Conservation (phyloP, 441 rosid species). For the Aleurites moluccanus region DNA sequence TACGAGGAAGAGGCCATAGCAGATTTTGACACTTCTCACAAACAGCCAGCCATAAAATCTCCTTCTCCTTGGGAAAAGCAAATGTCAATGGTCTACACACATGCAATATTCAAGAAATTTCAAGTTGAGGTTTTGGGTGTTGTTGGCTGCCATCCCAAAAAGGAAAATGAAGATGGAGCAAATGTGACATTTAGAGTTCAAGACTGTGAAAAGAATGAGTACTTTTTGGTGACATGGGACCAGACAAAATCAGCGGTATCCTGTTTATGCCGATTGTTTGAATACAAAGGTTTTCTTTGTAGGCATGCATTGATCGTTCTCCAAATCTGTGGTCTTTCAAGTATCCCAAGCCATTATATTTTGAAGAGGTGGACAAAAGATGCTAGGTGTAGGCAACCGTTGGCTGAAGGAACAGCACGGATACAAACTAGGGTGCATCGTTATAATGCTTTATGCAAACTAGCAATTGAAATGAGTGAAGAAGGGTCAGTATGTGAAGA, state of each 20-base stretch:
- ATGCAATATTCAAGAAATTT: constrained; percentile 70
- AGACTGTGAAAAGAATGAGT: constrained; percentile 71
- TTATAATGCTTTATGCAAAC: constrained; percentile 65
- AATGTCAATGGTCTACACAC: constrained; percentile 70
- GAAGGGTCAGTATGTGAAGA: constrained; percentile 79
- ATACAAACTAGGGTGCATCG: constrained; percentile 63
- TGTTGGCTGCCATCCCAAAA: constrained; percentile 84
- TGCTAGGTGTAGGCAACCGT: constrained; percentile 51
- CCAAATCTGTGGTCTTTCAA: constrained; percentile 72
- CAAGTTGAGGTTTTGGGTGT: constrained; percentile 80
- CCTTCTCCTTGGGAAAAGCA: constrained; percentile 89
- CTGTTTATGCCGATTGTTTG: constrained; percentile 72
- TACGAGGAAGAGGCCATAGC: constrained; percentile 84
- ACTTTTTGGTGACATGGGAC: constrained; percentile 63
- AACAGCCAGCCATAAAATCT: constrained; percentile 74
- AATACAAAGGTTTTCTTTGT: constrained; percentile 79
- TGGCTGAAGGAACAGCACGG: constrained; percentile 49
- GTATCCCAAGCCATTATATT: constrained; percentile 67
- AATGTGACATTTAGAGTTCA: constrained; percentile 60
- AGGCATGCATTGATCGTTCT: constrained; percentile 83
- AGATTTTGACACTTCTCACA: constrained; percentile 76
- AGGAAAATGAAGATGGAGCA: constrained; percentile 59
- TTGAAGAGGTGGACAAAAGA: constrained; percentile 83
- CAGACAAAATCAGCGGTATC: constrained; percentile 61
- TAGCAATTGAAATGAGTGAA: constrained; percentile 66